These are phyloP conservation scores for Cladosporium austrohemisphaericum DNA, from an alignment of 2,329 filamentous ascomycete genomes.

Conservation along the genomic window DNA sequence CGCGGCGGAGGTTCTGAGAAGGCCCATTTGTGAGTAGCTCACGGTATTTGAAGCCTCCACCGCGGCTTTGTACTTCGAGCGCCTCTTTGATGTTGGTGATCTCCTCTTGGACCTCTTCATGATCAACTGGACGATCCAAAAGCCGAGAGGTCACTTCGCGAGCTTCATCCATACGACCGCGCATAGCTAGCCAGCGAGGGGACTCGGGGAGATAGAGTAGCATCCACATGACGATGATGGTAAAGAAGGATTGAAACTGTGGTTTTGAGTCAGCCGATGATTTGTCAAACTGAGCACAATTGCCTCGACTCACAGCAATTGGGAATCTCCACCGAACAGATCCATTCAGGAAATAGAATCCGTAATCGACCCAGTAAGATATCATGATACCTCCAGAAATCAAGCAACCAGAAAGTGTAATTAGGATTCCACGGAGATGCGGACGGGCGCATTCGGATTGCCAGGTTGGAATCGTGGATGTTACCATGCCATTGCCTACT, in stretches of 20 bases:
- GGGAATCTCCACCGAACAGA: conserved; percentile 9
- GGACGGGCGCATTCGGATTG: conserved; percentile 48
- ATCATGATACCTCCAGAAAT: conserved; percentile 49
- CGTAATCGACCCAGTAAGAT: conserved; percentile 49
- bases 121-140: conserved; percentile 1
- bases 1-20: conserved; percentile 6
- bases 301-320: neutral
- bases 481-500: conserved; percentile 49
- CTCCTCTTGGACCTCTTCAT: conserved; percentile 3
- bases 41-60: conserved; percentile 4
- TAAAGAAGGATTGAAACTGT: conserved; percentile 12
- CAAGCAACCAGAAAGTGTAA: conserved; percentile 47
- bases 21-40: conserved; percentile 4
- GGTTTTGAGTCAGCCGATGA: neutral
- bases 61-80: conserved; percentile 1
- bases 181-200: conserved; percentile 15
- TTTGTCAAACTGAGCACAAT: neutral
- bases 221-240: conserved; percentile 9
- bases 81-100: conserved; percentile 9
- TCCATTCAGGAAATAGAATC: conserved; percentile 1
- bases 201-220: conserved; percentile 15
- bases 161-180: conserved; percentile 10
- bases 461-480: conserved; percentile 48
- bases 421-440: conserved; percentile 45
- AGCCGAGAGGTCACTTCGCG: conserved; percentile 6